Base-by-base conservation (phyloP, 2,329 filamentous ascomycete genomes). In the Plenodomus biglobosus region DNA sequence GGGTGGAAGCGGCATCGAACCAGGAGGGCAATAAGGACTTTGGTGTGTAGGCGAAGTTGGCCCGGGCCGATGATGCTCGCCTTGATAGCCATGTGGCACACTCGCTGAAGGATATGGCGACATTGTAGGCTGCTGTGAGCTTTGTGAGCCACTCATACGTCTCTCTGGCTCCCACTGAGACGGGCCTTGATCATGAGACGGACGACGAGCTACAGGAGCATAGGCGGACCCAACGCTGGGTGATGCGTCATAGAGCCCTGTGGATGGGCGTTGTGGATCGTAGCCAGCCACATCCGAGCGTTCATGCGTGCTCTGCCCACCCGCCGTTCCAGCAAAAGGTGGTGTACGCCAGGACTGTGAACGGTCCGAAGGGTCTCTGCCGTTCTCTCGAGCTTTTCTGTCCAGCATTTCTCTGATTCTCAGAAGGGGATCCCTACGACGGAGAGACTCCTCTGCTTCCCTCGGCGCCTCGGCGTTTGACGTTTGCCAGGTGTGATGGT, bases 21-120 rank as follows among this genome's bases (percentile, higher is more conserved):
- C 53, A 39, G 50, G 49, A 21, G 58, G 56, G 30, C 61, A 56
- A 48, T 70, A 70, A 24, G 66, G 65, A 40, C 65, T 70, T 32
- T 69, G 65, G 47, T 68, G 66, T 38, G 58, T 46, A 15, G 62
- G 48, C 30, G 58, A 53, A 7, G 52, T 59, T 8, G 55, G 55
- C 8, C 41, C 56, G 35, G 56, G 30, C 38, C 52, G 59, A 21
- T 44, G 58, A 35, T 58, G 59, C 38, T 66, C 66, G 3, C 51
- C 43, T 34, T 57, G 53, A 21, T 65, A 62, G 15, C 52, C 52
- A 24, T 68, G 62, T 15, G 64, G 46, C 16, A 61, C 61, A 38
- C 57, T 63, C 3, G 50, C 55, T 37, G 58, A 32, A 8, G 27
- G 58, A 43, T 65, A 67, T 11, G 59, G 61, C 21, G 61, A 60